Evolutionary conservation across 1,284 basidiomycete genomes (phyloP).

Genomic region (Ceratobasidium sp.): DNA sequence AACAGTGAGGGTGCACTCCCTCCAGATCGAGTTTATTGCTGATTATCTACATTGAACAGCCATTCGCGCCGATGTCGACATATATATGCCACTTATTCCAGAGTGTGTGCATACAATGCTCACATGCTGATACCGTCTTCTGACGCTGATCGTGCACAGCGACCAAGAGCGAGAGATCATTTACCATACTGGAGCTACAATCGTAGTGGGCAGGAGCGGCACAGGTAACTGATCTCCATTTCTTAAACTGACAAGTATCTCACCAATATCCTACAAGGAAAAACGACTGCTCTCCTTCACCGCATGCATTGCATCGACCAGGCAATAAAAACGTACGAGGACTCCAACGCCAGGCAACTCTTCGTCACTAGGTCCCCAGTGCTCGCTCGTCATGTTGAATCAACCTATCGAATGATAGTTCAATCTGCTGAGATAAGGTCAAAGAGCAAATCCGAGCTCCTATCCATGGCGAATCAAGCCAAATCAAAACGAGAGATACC

Average conservation of each 20-base stretch:
- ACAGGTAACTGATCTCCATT: not conserved
- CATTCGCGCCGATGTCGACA: not conserved
- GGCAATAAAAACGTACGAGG: not conserved
- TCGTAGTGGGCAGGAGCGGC: not conserved
- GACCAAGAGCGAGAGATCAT: not conserved
- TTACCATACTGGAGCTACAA: not conserved
- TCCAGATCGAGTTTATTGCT: not conserved
- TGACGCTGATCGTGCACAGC: not conserved
- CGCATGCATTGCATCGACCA: not conserved
- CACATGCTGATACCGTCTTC: not conserved
- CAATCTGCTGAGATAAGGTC: not conserved
- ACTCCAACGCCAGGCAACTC: not conserved
- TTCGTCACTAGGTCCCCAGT: constrained; percentile 1
- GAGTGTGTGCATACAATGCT: not conserved
- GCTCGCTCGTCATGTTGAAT: not conserved
- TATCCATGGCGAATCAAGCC: not conserved
- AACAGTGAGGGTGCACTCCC: not conserved
- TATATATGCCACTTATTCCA: not conserved
- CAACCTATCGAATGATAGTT: not conserved
- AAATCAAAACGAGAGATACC: not conserved
- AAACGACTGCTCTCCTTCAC: constrained; percentile 6
- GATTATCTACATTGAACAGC: not conserved
- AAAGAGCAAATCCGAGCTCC: not conserved
- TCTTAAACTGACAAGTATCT: not conserved
- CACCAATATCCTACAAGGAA: not conserved